These are phyloP conservation scores for Prunus fruticosa DNA, from an alignment of 306 rosid species.

Conservation along the genomic window DNA sequence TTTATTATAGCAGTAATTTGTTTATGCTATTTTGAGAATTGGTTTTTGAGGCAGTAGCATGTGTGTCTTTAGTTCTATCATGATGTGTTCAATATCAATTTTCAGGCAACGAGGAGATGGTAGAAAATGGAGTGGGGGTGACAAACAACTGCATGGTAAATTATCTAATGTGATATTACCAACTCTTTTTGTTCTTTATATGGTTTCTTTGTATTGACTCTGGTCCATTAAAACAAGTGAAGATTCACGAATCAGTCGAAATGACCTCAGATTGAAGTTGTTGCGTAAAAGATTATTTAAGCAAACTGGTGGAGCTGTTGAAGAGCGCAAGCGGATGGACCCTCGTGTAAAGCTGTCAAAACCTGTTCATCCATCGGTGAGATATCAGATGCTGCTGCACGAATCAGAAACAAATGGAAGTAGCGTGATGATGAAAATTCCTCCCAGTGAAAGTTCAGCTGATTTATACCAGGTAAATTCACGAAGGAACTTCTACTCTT, in stretches of 20 bases:
- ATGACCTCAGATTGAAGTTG: constrained; percentile 61
- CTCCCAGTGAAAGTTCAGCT: constrained; percentile 34
- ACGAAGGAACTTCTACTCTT: constrained; percentile 24
- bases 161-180: background rate
- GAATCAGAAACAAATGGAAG: constrained; percentile 29
- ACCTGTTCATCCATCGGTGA: constrained; percentile 26
- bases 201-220: constrained; percentile 14
- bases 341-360: constrained; percentile 22
- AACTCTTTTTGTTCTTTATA: background rate
- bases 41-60: background rate
- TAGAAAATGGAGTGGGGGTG: constrained; percentile 14
- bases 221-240: constrained; percentile 18
- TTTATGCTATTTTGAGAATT: background rate
- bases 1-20: background rate
- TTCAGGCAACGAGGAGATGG: constrained; percentile 49
- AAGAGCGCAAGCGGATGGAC: constrained; percentile 27
- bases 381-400: constrained; percentile 23
- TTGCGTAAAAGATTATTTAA: constrained; percentile 41
- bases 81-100: constrained; percentile 13
- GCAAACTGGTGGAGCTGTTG: constrained; percentile 20
- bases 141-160: constrained; percentile 35
- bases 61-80: background rate
- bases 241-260: constrained; percentile 37
- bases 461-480: constrained; percentile 33
- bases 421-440: constrained; percentile 12